Conservation (phyloP, 2,329 filamentous ascomycete genomes). For the Hyphodiscus sp. region DNA sequence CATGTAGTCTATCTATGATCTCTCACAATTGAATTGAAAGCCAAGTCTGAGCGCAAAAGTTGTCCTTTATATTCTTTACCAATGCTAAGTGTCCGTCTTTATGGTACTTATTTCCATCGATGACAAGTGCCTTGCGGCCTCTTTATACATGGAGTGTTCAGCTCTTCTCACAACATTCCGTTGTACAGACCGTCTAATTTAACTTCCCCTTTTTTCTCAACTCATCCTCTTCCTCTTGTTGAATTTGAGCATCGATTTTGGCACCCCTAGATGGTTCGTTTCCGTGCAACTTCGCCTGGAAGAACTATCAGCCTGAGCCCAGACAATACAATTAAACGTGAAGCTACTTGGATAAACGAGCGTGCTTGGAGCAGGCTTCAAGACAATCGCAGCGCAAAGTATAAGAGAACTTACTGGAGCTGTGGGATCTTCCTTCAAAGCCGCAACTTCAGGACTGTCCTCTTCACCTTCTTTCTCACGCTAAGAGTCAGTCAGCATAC, state of each 20-base stretch:
- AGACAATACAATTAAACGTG: background rate
- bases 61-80: background rate
- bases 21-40: background rate
- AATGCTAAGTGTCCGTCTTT: background rate
- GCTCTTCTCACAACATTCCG: background rate
- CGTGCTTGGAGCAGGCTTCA: constrained; percentile 15
- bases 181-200: constrained; percentile 16
- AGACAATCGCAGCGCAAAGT: constrained; percentile 15
- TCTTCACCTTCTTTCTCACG: constrained; percentile 39
- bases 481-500: constrained; percentile 21
- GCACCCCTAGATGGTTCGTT: constrained; percentile 69
- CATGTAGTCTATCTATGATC: background rate
- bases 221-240: constrained; percentile 60
- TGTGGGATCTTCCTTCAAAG: constrained; percentile 46
- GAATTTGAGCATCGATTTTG: constrained; percentile 62
- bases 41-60: background rate
- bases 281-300: constrained; percentile 57
- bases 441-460: constrained; percentile 23
- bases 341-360: background rate
- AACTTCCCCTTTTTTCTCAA: constrained; percentile 51
- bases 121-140: background rate
- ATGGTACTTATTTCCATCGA: background rate
- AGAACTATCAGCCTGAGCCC: background rate
- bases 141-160: constrained; percentile 1
- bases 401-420: constrained; percentile 39